These are phyloP conservation scores for Yamadazyma jaroonii DNA, from an alignment of 1,139 yeast genomes.

Conservation along the genomic window DNA sequence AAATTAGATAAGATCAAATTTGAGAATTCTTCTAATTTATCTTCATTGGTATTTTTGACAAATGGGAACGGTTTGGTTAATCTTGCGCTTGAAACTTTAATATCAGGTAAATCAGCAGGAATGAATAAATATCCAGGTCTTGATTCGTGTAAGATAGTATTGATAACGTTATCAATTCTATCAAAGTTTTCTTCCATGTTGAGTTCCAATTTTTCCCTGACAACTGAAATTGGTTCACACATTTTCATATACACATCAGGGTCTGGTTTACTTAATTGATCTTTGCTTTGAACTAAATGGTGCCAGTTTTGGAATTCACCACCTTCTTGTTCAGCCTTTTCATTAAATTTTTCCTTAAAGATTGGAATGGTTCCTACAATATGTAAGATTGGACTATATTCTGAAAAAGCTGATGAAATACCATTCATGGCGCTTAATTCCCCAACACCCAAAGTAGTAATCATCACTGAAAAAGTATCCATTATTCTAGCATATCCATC, in stretches of 20 bases:
- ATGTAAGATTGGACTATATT: constrained; percentile 74
- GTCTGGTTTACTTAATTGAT: constrained; percentile 48
- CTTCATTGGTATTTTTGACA: constrained; percentile 13
- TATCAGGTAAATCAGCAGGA: constrained; percentile 66
- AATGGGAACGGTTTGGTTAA: constrained; percentile 25
- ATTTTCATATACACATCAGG: constrained; percentile 64
- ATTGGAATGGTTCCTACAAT: constrained; percentile 69
- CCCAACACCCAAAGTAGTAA: constrained; percentile 82
- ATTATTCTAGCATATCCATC: constrained; percentile 71
- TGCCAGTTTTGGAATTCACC: constrained; percentile 43
- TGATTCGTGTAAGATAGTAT: constrained; percentile 50
- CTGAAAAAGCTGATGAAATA: constrained; percentile 78
- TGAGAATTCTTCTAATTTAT: constrained; percentile 38
- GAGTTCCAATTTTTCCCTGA: constrained; percentile 53
- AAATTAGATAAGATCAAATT: constrained; percentile 46
- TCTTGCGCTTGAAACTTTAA: constrained; percentile 39
- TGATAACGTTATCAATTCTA: constrained; percentile 61
- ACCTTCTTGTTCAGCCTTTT: constrained; percentile 22
- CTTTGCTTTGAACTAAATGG: constrained; percentile 63
- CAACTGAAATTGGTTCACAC: constrained; percentile 58
- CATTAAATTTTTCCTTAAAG: constrained; percentile 30
- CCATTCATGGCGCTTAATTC: constrained; percentile 86
- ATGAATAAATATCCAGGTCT: constrained; percentile 80
- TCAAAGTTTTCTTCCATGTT: constrained; percentile 32
- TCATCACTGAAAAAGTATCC: constrained; percentile 41